Evolutionary conservation across 179 eudicot species (phyloP), one percentile per base, ranked within the genome.

Genomic region (Heliamphora pulchella): DNA sequence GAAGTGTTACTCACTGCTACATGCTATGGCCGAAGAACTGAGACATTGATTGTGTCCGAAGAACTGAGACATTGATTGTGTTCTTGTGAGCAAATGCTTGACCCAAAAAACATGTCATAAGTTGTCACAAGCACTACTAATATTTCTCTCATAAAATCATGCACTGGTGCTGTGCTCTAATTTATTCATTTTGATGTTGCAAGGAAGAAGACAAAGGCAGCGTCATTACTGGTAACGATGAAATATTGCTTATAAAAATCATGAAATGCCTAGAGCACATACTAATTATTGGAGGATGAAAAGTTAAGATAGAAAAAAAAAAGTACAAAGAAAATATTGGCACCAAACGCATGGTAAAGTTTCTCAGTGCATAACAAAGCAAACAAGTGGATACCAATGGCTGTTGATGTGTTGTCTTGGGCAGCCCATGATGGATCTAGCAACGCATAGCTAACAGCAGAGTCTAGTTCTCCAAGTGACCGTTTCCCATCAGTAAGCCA

Each of bases 371-470:
- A 41, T 22, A 55, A 11, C 41, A 13, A 50, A 7, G 59, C 0
- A 20, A 51, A 63, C 50, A 58, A 82, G 31, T 48, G 75, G 82
- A 71, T 91, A 96, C 99, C 99, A 82, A 92, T 87, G 58, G 93
- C 96, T 31, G 99, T 94, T 46, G 98, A 96, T 63, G 99, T 96
- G 81, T 96, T 91, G 77, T 96, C 99, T 85, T 96, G 96, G 76
- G 94, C 96, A 81, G 99, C 99, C 97, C 93, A 92, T 43, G 93
- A 86, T 65, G 99, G 98, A 85, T 96, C 99, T 71, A 92, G 81
- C 86, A 96, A 87, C 78, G 99, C 97, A 94, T 96, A 94, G 85
- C 93, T 89, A 82, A 96, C 94, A 59, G 94, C 97, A 63, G 96
- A 92, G 71, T 92, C 97, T n/a, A 96, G 88, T 85, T 96, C 98